Conservation (phyloP, 176 grass and related monocot genomes). For the Eremochloa ophiuroides region DNA sequence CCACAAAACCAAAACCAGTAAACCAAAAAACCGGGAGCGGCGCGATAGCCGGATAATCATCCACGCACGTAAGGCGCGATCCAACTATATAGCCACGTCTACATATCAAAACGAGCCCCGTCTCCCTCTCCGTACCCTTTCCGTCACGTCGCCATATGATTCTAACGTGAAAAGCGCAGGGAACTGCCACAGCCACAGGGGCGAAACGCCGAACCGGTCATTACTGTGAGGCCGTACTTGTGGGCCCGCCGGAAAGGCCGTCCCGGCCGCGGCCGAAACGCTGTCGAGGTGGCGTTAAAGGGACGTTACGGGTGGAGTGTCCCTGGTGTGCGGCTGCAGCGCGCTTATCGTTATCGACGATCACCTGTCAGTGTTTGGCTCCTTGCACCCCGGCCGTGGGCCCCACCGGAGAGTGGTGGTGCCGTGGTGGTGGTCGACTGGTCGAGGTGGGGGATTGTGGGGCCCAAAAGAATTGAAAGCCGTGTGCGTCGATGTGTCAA, state of each 20-base stretch:
- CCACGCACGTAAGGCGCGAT: not conserved
- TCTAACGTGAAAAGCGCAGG: not conserved
- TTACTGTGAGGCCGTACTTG: too few species aligned
- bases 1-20: not conserved
- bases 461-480: not conserved
- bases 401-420: not conserved
- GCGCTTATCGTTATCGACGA: conserved; percentile 21
- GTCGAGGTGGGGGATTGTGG: too few species aligned
- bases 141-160: not conserved
- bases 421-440: not conserved
- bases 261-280: not conserved
- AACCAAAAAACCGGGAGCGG: conserved; percentile 4
- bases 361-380: not conserved
- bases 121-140: not conserved
- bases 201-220: not conserved
- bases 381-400: not conserved
- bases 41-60: not conserved
- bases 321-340: not conserved
- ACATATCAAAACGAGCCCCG: conserved; percentile 16
- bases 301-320: not conserved
- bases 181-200: not conserved
- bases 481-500: not conserved
- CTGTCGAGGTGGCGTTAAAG: conserved; percentile 9
- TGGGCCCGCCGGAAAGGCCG: not conserved
- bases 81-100: conserved; percentile 9